phyloP scores from a whole-genome alignment of 78 protist genomes.

The Capsaspora owczarzaki region DNA sequence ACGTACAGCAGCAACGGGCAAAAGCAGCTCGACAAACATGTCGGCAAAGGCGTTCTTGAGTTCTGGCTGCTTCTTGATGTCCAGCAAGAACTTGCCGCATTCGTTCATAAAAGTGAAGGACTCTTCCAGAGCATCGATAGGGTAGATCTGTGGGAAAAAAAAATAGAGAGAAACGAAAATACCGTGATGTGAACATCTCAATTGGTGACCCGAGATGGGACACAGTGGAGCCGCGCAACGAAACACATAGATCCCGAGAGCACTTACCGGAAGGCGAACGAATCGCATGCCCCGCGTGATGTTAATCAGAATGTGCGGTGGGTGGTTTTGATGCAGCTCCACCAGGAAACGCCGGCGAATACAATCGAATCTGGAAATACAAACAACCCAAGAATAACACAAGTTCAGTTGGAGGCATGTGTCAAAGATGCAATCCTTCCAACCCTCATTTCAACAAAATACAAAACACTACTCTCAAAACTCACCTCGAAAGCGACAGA shows the following conservation, averaged over 20 bases:
- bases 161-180: too few species aligned
- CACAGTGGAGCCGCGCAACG: too few species aligned
- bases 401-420: background rate
- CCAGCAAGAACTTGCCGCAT: background rate
- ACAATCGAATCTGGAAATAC: background rate
- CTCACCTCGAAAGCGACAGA: background rate
- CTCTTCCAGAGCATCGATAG: background rate
- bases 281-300: background rate
- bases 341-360: background rate
- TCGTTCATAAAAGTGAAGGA: background rate
- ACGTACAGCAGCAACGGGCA: background rate
- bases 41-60: background rate
- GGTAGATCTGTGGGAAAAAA: background rate
- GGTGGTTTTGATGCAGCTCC: background rate
- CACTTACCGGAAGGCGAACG: background rate
- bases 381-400: background rate
- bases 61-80: background rate
- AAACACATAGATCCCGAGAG: too few species aligned
- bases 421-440: background rate
- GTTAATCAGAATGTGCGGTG: background rate
- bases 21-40: background rate
- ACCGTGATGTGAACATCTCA: too few species aligned
- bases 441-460: too few species aligned
- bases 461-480: background rate
- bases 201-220: too few species aligned